Conservation (phyloP, 2,329 filamentous ascomycete genomes). For the Alternaria viburni region DNA sequence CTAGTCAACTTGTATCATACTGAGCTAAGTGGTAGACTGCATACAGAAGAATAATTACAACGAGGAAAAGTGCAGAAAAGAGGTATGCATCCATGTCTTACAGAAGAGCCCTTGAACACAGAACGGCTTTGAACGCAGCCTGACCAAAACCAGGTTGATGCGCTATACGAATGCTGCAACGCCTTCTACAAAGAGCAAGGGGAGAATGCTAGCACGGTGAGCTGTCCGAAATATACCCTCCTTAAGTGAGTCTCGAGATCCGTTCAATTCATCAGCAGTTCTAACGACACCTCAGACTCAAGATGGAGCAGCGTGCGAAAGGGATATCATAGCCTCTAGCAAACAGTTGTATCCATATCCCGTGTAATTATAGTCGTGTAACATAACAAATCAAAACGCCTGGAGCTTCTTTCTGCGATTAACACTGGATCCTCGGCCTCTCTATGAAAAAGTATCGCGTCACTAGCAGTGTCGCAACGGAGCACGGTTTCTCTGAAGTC, state of each 20-base stretch:
- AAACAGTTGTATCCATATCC: background rate
- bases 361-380: background rate
- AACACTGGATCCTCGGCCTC: background rate
- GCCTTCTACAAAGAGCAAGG: conserved; percentile 83
- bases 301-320: conserved; percentile 77
- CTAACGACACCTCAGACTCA: conserved; percentile 59
- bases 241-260: conserved; percentile 57
- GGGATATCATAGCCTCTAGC: conserved; percentile 20
- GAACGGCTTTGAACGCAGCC: background rate
- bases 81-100: conserved; percentile 39
- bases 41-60: conserved; percentile 83
- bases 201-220: conserved; percentile 75
- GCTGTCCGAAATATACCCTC: conserved; percentile 83
- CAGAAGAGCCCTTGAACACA: background rate
- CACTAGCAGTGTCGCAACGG: background rate
- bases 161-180: conserved; percentile 92
- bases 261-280: background rate
- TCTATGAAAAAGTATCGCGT: background rate
- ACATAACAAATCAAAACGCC: background rate
- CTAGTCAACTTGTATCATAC: background rate
- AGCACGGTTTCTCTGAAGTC: background rate
- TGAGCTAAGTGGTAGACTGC: conserved; percentile 66
- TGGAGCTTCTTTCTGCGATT: background rate
- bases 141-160: conserved; percentile 68
- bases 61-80: conserved; percentile 78